Base-by-base conservation (phyloP, 2,329 filamentous ascomycete genomes). In the Ceratocystis eucalypticola region DNA sequence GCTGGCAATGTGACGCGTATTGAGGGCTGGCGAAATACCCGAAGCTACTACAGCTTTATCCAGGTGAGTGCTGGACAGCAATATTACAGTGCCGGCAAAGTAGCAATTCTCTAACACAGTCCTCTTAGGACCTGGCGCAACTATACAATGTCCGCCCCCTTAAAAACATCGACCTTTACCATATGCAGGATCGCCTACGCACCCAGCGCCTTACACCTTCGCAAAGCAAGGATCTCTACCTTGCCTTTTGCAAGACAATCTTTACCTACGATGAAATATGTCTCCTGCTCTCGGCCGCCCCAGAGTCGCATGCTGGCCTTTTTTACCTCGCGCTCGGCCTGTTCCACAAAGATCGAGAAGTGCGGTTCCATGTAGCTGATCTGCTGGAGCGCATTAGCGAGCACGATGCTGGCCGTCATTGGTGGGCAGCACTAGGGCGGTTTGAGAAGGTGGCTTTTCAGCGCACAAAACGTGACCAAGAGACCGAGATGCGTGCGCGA, bases 31-130 rank as follows among this genome's bases (percentile, higher is more conserved):
- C 86, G 94, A 70, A 95, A 91, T 70, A 97, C 94, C 0, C 83
- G 94, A 68, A 96, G 90, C 72, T 99, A 99, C 74, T 96, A 95
- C 77, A 91, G 89, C 70, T 97, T 91, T 73, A 93, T 97, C 69
- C 90, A 96, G 79, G 89, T 86, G 44, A 67, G 61, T 45, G 15
- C 10, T 12, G 22, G 50, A 33, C 6, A n/a, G 25, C 7, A 57
- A 25, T 22, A 75, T 71, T 78, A 67, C 62, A 57, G 4, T 8
- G 3, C 5, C 37, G 30, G 15, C 6, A n/a, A 10, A 37, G 17
- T 28, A 17, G 17, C 30, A 30, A n/a, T 45, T 12, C n/a, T 20
- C 33, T 62, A 22, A 2, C 15, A 30, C n/a, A 3, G 7, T 4
- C 20, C 20, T 22, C 7, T 1, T 69, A 88, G 84, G 85, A 88